Evolutionary conservation across 2,329 filamentous ascomycete species (phyloP).

Genomic region (Microdochium bolleyi): DNA sequence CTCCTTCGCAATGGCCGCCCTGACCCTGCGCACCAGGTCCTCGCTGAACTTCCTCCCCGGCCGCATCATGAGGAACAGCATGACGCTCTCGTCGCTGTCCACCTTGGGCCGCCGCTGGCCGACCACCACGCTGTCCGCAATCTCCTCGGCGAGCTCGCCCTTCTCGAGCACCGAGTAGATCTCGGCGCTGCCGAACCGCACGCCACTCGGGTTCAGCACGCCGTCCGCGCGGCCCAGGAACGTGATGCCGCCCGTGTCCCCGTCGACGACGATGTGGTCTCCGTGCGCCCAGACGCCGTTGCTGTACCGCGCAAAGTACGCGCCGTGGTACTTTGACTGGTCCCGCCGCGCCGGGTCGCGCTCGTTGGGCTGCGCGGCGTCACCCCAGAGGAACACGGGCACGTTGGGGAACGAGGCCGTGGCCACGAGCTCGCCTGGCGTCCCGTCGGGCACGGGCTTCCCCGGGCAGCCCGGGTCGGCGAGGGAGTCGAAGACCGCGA

Average conservation of each 20-base stretch:
- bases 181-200: constrained; percentile 73
- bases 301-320: constrained; percentile 55
- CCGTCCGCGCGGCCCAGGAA: constrained; percentile 70
- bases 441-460: constrained; percentile 43
- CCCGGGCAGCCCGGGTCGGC: constrained; percentile 36
- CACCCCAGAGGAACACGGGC: constrained; percentile 59
- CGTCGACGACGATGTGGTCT: constrained; percentile 68
- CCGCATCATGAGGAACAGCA: constrained; percentile 48
- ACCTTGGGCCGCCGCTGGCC: constrained; percentile 57
- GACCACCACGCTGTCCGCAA: constrained; percentile 71
- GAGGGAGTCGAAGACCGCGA: constrained; percentile 56
- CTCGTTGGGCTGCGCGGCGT: constrained; percentile 13
- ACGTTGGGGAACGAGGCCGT: constrained; percentile 67
- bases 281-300: constrained; percentile 70
- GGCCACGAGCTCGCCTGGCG: constrained; percentile 68
- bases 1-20: constrained; percentile 56
- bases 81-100: constrained; percentile 45
- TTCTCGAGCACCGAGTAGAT: constrained; percentile 69
- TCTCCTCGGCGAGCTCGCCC: constrained; percentile 46
- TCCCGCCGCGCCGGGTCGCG: not conserved
- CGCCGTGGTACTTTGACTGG: constrained; percentile 48
- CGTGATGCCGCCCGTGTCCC: constrained; percentile 53
- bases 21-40: constrained; percentile 49
- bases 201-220: constrained; percentile 70
- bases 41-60: constrained; percentile 47